A percentile compares a stretch with the other conserved stretches of the same genome.
Conservation (phyloP, 768 basidiomycete genomes). For the Pleurotus tuber-regium region DNA sequence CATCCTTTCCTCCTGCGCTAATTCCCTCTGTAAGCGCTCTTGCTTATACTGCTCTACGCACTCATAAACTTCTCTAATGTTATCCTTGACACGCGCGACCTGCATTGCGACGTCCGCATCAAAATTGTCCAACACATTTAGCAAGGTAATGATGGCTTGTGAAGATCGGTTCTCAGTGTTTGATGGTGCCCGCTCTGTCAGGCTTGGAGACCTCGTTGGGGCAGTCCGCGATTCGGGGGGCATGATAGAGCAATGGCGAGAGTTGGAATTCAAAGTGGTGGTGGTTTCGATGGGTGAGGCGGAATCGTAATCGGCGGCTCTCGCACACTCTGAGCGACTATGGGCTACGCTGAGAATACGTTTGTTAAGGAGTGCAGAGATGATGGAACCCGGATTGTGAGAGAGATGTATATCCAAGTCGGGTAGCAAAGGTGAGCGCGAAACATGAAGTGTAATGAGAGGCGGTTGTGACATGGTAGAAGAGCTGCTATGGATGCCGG, state of each 20-base stretch:
- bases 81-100: constrained; percentile 19
- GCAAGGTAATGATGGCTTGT: constrained; percentile 16
- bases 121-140: constrained; percentile 31
- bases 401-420: constrained; percentile 10
- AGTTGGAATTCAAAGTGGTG: constrained; percentile 10
- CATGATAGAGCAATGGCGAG: constrained; percentile 4
- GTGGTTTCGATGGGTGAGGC: too few species aligned
- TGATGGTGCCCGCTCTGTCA: constrained; percentile 13
- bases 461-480: constrained; percentile 19
- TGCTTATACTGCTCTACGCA: constrained; percentile 19
- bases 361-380: constrained; percentile 6
- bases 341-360: constrained; percentile 1
- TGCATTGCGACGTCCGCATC: constrained; percentile 29
- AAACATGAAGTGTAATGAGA: constrained; percentile 23
- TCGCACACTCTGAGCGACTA: too few species aligned
- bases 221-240: background rate
- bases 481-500: too few species aligned
- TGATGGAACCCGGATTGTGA: constrained; percentile 7
- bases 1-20: background rate
- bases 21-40: constrained; percentile 13
- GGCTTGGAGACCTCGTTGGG: background rate
- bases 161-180: constrained; percentile 23
- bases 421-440: constrained; percentile 27
- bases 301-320: too few species aligned
- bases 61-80: constrained; percentile 21